phyloP scores from a whole-genome alignment of 192 early-diverging fungal species.

The Entrophospora sp. region DNA sequence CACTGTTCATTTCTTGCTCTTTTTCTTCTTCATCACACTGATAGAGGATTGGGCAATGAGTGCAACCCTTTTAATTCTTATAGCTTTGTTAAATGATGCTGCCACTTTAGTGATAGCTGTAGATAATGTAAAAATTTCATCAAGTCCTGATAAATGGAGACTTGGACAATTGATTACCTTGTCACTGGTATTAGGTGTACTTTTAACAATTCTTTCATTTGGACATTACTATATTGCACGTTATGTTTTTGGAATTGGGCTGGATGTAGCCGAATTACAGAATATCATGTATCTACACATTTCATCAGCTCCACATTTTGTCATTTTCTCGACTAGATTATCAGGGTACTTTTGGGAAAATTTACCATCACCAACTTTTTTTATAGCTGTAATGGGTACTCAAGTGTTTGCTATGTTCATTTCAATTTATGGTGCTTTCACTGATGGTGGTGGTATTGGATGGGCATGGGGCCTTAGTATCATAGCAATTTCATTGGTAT shows the following conservation, averaged over 20 bases:
- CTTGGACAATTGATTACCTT: slow-evolving; percentile 85
- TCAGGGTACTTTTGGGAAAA: slow-evolving; percentile 81
- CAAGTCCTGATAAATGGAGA: slow-evolving; percentile 88
- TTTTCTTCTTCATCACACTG: slow-evolving; percentile 88
- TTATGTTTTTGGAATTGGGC: slow-evolving; percentile 22
- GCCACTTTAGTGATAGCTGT: slow-evolving; percentile 86
- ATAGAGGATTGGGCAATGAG: slow-evolving; percentile 74
- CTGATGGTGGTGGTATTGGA: slow-evolving; percentile 59
- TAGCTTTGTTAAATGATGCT: slow-evolving; percentile 85
- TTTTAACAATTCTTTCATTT: neutral
- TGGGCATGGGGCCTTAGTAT: slow-evolving; percentile 61
- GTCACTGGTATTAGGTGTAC: slow-evolving; percentile 57
- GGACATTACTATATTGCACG: neutral
- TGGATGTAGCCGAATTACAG: slow-evolving; percentile 46
- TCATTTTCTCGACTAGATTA: slow-evolving; percentile 88
- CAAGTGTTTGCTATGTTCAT: slow-evolving; percentile 85
- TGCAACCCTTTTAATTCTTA: slow-evolving; percentile 74
- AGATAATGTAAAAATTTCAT: slow-evolving; percentile 88
- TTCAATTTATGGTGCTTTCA: slow-evolving; percentile 59
- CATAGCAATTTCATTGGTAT: slow-evolving; percentile 64
- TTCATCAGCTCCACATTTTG: slow-evolving; percentile 87
- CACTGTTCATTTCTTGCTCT: slow-evolving; percentile 90
- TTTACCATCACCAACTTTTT: slow-evolving; percentile 69
- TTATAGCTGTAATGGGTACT: slow-evolving; percentile 71
- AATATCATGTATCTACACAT: slow-evolving; percentile 93